Conservation (phyloP, 1,284 basidiomycete species). For the Ustilago sp. region DNA sequence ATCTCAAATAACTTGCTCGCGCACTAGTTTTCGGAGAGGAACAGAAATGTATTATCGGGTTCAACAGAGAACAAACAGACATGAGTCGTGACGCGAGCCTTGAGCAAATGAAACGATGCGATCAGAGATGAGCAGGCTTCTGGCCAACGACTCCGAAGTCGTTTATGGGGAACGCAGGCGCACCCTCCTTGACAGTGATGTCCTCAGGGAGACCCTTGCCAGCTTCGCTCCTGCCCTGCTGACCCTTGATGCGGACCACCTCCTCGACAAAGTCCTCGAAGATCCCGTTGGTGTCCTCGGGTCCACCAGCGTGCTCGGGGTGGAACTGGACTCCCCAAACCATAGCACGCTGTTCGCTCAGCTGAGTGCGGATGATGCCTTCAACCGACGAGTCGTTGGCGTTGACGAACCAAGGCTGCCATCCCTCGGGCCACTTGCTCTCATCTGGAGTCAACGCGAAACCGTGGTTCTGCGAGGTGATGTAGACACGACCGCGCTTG, state of each 20-base stretch:
- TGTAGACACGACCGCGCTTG: constrained; percentile 94
- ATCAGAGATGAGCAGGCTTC: constrained; percentile 36
- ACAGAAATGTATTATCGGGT: constrained; percentile 10
- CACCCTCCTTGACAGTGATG: constrained; percentile 30
- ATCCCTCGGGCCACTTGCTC: constrained; percentile 65
- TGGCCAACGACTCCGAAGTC: constrained; percentile 46
- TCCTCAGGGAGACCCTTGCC: constrained; percentile 41
- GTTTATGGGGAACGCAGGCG: constrained; percentile 39
- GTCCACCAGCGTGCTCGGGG: constrained; percentile 67
- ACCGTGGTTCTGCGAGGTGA: constrained; percentile 79
- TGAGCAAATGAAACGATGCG: background rate
- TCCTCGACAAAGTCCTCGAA: constrained; percentile 68
- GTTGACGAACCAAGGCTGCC: constrained; percentile 68
- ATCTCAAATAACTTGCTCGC: constrained; percentile 10
- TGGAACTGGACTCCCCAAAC: constrained; percentile 69
- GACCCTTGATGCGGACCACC: constrained; percentile 58
- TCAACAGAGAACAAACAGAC: constrained; percentile 6
- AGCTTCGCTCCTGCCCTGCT: constrained; percentile 31
- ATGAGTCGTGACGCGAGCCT: background rate
- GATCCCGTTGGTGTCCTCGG: constrained; percentile 67
- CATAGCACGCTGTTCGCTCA: constrained; percentile 46
- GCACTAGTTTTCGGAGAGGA: background rate
- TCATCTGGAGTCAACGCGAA: constrained; percentile 58
- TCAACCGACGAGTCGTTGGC: constrained; percentile 68
- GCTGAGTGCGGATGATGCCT: constrained; percentile 62